phyloP scores from a whole-genome alignment of 2,329 filamentous ascomycete species.

The Bipolaris bicolor region DNA sequence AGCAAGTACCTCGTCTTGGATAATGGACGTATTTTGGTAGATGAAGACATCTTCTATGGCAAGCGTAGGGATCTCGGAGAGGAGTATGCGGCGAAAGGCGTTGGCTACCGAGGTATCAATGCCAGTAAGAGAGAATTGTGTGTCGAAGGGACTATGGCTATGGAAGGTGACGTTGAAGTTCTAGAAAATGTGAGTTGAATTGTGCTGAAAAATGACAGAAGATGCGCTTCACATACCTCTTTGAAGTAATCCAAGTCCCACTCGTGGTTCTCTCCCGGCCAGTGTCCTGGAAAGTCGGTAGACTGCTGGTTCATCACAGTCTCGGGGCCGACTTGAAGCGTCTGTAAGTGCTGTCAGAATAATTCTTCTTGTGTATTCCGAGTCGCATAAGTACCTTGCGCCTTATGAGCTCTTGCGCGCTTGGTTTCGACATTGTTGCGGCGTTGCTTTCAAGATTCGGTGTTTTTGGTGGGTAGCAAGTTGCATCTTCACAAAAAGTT shows the following conservation, averaged over 20 bases:
- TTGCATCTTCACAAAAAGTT: slow-evolving; percentile 34
- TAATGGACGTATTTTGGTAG: slow-evolving; percentile 95
- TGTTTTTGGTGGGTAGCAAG: slow-evolving; percentile 27
- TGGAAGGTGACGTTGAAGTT: slow-evolving; percentile 81
- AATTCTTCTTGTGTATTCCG: background rate
- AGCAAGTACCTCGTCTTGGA: slow-evolving; percentile 95
- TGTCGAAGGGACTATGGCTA: slow-evolving; percentile 76
- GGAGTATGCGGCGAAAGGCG: slow-evolving; percentile 93
- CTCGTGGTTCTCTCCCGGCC: slow-evolving; percentile 82
- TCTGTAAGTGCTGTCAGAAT: slow-evolving; percentile 57
- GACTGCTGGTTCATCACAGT: slow-evolving; percentile 88
- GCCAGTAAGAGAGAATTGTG: slow-evolving; percentile 89
- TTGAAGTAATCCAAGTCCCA: slow-evolving; percentile 79
- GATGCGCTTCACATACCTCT: slow-evolving; percentile 50
- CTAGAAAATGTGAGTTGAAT: slow-evolving; percentile 38
- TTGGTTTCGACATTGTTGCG: slow-evolving; percentile 52
- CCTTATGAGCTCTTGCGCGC: slow-evolving; percentile 62
- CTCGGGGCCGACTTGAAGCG: slow-evolving; percentile 85
- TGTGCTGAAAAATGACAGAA: background rate
- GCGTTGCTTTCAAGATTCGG: slow-evolving; percentile 15
- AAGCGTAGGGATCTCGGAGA: slow-evolving; percentile 91
- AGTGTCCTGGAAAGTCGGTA: slow-evolving; percentile 91
- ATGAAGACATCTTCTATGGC: slow-evolving; percentile 95
- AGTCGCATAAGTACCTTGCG: slow-evolving; percentile 61
- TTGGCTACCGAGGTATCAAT: slow-evolving; percentile 94